These are phyloP conservation scores for Cutaneotrichosporon spelunceum DNA, from an alignment of 1,284 basidiomycete genomes.

Conservation along the genomic window DNA sequence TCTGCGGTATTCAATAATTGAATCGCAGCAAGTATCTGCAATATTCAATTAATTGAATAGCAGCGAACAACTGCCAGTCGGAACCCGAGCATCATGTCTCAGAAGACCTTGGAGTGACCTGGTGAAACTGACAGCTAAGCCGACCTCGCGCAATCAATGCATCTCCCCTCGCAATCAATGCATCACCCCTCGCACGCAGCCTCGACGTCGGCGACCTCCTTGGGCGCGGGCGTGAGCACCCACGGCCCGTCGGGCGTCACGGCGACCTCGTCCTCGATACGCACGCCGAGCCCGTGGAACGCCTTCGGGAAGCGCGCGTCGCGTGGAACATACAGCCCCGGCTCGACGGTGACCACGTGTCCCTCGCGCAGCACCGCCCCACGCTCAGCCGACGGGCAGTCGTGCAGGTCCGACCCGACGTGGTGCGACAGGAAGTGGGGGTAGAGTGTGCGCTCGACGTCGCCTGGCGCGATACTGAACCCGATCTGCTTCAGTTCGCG, in stretches of 20 bases:
- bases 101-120: too few relatives aligned
- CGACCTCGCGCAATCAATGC: neutral
- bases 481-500: constrained; percentile 78
- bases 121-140: too few relatives aligned
- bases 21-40: too few relatives aligned
- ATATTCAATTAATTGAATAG: too few relatives aligned
- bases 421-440: constrained; percentile 67
- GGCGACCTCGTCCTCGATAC: constrained; percentile 90
- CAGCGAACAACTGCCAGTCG: too few relatives aligned
- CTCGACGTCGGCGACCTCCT: constrained; percentile 85
- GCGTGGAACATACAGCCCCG: constrained; percentile 70
- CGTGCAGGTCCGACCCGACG: constrained; percentile 56
- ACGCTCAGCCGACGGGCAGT: constrained; percentile 51
- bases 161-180: neutral
- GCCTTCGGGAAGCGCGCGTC: constrained; percentile 70
- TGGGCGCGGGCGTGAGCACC: constrained; percentile 76
- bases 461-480: constrained; percentile 64
- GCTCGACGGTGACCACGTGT: constrained; percentile 75
- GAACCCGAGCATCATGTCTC: too few relatives aligned
- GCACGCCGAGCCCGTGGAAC: constrained; percentile 83
- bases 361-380: constrained; percentile 60
- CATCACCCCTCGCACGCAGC: constrained; percentile 65
- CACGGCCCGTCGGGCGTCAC: constrained; percentile 65
- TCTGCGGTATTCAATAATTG: too few relatives aligned
- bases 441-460: constrained; percentile 78